Base-by-base conservation (phyloP, 1,139 yeast genomes). In the Yamadazyma mexicana region DNA sequence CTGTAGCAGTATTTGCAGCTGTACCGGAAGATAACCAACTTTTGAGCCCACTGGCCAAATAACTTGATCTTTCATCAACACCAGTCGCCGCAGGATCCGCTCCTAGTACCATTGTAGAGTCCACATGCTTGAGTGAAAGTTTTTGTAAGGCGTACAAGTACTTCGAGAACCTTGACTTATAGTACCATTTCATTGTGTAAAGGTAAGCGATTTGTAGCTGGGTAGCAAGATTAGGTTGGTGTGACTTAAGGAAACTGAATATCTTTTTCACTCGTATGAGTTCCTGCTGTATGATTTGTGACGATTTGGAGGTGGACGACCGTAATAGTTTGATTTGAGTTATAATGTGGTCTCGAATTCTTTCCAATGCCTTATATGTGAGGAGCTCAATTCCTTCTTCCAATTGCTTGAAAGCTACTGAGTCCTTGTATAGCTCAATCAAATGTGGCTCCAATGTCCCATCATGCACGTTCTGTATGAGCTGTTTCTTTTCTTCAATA, bases 131-230 rank as follows among this genome's bases (percentile, higher is more conserved):
- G 17, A 78, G 52, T 39, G 72, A 77, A 43, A 86, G 61, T 46
- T 81, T 80, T 45, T 87, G 87, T 42, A 92, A 64, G 1, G 95
- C 83, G 49, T 84, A 78, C 38, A 84, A 65, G 60, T 91, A 92
- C 50, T 92, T 81, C 17, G 84, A 81, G 56, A 92, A 91, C 49
- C 86, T 77, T 39, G 85, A 75, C 43, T 75, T 73, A 58, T 92
- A 92, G 64, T 92, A 92, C 98, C 98, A 92, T 52, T 77, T 73
- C 88, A 91, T 89, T 2, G 98, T 91, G 54, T 80, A 83, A 10
- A 83, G 66, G 57, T 92, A 92, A 0, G 97, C 98, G 51, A 77
- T 75, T 44, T 81, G 75, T 33, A 92, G 70, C 51, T 88, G 95
- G n/a, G 66, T 57, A 0, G 95, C 91, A 40, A 92, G 63, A n/a